Evolutionary conservation across 176 grass and related monocot genomes (phyloP), one percentile per base, ranked within the genome.

Genomic region (Leersia perrieri): DNA sequence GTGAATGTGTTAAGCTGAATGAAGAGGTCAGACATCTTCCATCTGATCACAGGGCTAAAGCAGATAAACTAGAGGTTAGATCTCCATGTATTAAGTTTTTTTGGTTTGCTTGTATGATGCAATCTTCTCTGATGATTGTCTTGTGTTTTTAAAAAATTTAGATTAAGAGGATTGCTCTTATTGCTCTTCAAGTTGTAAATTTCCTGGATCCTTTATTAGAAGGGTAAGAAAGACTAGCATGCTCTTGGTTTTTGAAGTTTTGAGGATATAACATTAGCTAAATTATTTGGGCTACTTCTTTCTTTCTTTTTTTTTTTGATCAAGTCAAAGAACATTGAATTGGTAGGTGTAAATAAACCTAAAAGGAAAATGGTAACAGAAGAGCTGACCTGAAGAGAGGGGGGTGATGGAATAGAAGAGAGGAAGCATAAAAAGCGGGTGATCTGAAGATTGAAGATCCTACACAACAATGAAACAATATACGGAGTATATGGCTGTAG

Each of bases 61-160:
- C 94, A 88, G 94, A 94, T 68, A 97, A 94, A 63, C 57, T 97
- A 28, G 91, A 94, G 91, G 94, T 92, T 82, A 23, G 70, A 5
- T 33, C 34, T 35, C 42, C 11, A 7, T 75, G 2, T 68, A 47
- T 64, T 45, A 14, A 34, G 4, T 60, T 23, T 83, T 83, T 81
- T 18, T 39, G 1, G 16, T 66, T 18, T 65, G 27, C 0, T 6
- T 11, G 27, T 80, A 74, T 26, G 16, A 36, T 62, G 16, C 70
- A 0, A 29, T 39, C 9, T 70, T 23, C 34, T 33, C 30, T 72
- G 25, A 71, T 29, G 26, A 45, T 32, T 74, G 15, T 53, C 29
- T 84, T 82, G 5, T 66, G 51, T 11, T 63, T 25, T 64, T 35
- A 30, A 16, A 47, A 47, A 47, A 9, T 80, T 20, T 85, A 97